These are phyloP conservation scores for Cystofilobasidium capitatum DNA, from an alignment of 768 basidiomycete genomes.

Conservation along the genomic window DNA sequence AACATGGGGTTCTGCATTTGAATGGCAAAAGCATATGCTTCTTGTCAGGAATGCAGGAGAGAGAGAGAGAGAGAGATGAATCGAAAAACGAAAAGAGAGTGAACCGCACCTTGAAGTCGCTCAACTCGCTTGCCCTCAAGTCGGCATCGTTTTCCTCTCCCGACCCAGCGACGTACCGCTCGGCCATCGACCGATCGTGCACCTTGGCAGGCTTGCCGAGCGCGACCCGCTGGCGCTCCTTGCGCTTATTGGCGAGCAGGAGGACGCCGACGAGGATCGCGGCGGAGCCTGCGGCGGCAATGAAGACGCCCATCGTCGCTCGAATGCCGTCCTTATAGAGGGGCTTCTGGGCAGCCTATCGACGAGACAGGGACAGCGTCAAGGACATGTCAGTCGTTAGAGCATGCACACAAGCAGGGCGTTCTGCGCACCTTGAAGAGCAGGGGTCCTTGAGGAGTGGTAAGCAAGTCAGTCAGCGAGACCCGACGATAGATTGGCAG, in stretches of 20 bases:
- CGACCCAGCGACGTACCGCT: slow-evolving; percentile 24
- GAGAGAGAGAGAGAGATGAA: too few relatives aligned
- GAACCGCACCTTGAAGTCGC: too few relatives aligned
- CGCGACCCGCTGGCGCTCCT: slow-evolving; percentile 37
- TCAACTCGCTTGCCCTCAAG: too few relatives aligned
- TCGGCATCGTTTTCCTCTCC: too few relatives aligned
- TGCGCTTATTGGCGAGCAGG: slow-evolving; percentile 41
- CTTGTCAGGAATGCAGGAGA: too few relatives aligned
- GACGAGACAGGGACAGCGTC: slow-evolving; percentile 8
- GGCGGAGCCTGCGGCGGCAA: slow-evolving; percentile 39
- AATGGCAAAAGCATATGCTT: too few relatives aligned
- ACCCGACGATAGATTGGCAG: too few relatives aligned
- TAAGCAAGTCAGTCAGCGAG: background rate
- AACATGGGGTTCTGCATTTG: too few relatives aligned
- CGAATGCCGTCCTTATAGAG: slow-evolving; percentile 43
- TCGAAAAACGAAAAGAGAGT: too few relatives aligned
- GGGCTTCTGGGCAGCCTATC: slow-evolving; percentile 28
- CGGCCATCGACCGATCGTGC: slow-evolving; percentile 42
- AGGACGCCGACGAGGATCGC: slow-evolving; percentile 42
- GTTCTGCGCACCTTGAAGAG: too few relatives aligned
- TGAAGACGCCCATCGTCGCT: slow-evolving; percentile 43
- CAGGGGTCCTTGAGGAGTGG: background rate
- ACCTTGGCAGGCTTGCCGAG: slow-evolving; percentile 40
- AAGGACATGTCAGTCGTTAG: slow-evolving; percentile 43
- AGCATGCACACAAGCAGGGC: too few relatives aligned